These are phyloP conservation scores for Vararia minispora DNA, from an alignment of 768 basidiomycete species.

Conservation along the genomic window DNA sequence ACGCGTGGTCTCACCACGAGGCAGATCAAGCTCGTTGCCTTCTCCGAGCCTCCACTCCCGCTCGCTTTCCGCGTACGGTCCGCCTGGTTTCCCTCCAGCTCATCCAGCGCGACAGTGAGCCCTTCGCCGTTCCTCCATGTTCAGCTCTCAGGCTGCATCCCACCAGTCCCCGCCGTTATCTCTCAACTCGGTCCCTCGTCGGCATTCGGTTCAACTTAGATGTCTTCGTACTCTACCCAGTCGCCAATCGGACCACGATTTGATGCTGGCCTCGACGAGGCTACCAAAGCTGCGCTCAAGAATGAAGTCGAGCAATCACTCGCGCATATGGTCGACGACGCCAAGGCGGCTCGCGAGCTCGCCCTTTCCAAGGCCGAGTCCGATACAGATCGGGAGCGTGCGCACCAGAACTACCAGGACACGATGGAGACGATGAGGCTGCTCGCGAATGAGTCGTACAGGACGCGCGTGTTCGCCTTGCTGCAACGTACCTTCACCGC, in stretches of 20 bases:
- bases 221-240: conserved; percentile 7
- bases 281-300: conserved; percentile 10
- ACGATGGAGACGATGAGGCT: conserved; percentile 9
- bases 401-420: conserved; percentile 4
- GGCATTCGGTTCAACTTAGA: conserved; percentile 11
- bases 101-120: conserved; percentile 7
- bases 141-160: background rate
- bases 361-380: conserved; percentile 1
- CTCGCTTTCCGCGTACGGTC: conserved; percentile 7
- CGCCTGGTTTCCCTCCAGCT: conserved; percentile 5
- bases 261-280: conserved; percentile 11
- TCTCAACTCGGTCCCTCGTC: background rate
- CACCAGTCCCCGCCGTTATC: background rate
- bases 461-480: too few species aligned
- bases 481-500: too few species aligned
- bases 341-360: conserved; percentile 5
- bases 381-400: conserved; percentile 5
- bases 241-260: conserved; percentile 8
- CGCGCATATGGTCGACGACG: conserved; percentile 9
- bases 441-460: conserved; percentile 12
- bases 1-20: conserved; percentile 15
- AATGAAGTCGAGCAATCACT: conserved; percentile 10
- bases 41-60: too few species aligned
- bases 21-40: conserved; percentile 10
- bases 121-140: conserved; percentile 1